A percentile compares a stretch with the other conserved stretches of the same genome.
Conservation (phyloP, 1,139 yeast species). For the Oligophagozyma castellii region DNA sequence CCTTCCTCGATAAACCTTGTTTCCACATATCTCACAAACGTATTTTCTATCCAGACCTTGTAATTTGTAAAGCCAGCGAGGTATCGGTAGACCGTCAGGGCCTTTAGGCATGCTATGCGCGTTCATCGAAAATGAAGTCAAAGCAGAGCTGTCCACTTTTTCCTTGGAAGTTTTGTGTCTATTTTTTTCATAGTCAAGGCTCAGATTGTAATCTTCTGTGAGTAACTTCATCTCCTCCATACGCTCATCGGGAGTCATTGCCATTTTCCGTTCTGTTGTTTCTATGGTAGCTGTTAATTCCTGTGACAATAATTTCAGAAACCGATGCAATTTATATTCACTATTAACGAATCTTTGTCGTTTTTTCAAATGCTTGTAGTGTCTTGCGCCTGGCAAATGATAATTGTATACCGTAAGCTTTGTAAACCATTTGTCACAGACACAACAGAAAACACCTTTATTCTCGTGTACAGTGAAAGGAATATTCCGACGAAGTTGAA, state of each 20-base stretch:
- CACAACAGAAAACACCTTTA: slow-evolving; percentile 42
- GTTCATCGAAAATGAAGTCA: slow-evolving; percentile 20
- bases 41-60: slow-evolving; percentile 72
- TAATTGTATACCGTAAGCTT: slow-evolving; percentile 51
- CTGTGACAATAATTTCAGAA: slow-evolving; percentile 7
- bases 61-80: slow-evolving; percentile 82
- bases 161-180: slow-evolving; percentile 4
- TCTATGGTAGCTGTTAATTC: slow-evolving; percentile 34
- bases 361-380: slow-evolving; percentile 35
- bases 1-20: slow-evolving; percentile 60
- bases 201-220: slow-evolving; percentile 26
- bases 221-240: slow-evolving; percentile 45
- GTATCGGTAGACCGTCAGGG: slow-evolving; percentile 84
- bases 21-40: slow-evolving; percentile 81
- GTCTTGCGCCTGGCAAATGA: slow-evolving; percentile 70
- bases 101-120: slow-evolving; percentile 66
- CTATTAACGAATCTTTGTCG: slow-evolving; percentile 6
- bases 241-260: slow-evolving; percentile 37
- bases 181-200: slow-evolving; percentile 10
- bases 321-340: slow-evolving; percentile 17
- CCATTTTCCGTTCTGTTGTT: slow-evolving; percentile 52
- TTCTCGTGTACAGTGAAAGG: slow-evolving; percentile 8
- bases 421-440: slow-evolving; percentile 53
- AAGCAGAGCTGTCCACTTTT: slow-evolving; percentile 8
- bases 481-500: slow-evolving; percentile 20